A percentile compares a stretch with the other conserved stretches of the same genome.
Conservation (phyloP, 768 basidiomycete species). For the Tubosaeta sp. region DNA sequence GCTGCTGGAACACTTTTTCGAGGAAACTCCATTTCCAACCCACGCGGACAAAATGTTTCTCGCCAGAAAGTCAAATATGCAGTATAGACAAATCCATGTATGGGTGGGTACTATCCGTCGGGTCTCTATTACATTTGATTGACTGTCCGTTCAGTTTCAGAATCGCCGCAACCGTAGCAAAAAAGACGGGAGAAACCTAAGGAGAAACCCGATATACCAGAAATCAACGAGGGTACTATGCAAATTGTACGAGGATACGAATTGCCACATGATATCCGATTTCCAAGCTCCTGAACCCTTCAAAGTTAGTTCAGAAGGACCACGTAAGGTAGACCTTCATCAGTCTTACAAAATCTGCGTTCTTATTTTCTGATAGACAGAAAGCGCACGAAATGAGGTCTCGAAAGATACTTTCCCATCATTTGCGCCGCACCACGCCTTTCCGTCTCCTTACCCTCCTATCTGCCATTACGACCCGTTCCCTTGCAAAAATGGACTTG, state of each 20-base stretch:
- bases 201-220: no score
- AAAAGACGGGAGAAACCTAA: no score
- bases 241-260: no score
- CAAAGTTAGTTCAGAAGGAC: no score
- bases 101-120: conserved; percentile 36
- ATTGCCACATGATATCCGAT: no score
- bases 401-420: no score
- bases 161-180: conserved; percentile 37
- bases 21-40: conserved; percentile 45
- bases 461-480: conserved; percentile 17
- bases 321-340: no score
- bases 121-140: no score
- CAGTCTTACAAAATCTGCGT: no score
- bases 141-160: conserved; percentile 48
- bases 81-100: conserved; percentile 46
- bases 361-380: not conserved
- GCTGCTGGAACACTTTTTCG: conserved; percentile 44
- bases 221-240: no score
- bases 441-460: conserved; percentile 14
- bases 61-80: conserved; percentile 43
- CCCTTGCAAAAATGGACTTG: conserved; percentile 7
- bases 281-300: no score
- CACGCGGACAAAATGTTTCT: conserved; percentile 36
- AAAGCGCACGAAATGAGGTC: no score
- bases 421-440: conserved; percentile 13